Evolutionary conservation across 345 rosid genomes (phyloP), one percentile per base, ranked within the genome.

Genomic region (Mangifera indica): DNA sequence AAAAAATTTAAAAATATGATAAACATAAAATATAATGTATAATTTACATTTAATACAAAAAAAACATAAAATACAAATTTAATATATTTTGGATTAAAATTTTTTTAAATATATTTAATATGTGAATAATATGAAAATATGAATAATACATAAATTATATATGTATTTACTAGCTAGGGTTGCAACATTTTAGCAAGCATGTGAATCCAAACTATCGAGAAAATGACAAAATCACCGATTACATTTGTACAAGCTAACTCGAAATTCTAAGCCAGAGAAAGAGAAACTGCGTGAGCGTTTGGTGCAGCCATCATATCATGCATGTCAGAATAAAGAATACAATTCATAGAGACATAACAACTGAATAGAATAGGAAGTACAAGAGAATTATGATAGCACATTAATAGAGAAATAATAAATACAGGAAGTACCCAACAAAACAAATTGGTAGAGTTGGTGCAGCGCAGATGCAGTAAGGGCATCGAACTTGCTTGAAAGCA

Each of bases 401-500:
- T 3, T 26, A 34, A 54, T 49, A 60, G 69, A 72, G 64, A 56
- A 44, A 8, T 44, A 44, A 13, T 37, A 37, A 37, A 37, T 2
- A 49, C 53, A 60, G 63, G 72, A 74, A 63, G 73, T 52, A 56
- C 53, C 69, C 42, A 74, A 67, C 71, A 17, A 22, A 46, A 15
- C 67, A 60, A 20, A 49, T 22, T 21, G 44, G 40, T 57, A 52
- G 60, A 25, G 65, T 57, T 45, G 62, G 65, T 42, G 44, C 17
- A 58, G n/a, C 45, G 70, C 22, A 29, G 2, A 1, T 29, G n/a
- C 32, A 70, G 34, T 64, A 69, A 32, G 63, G 51, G 72, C 59
- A 51, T 44, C 62, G 78, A 75, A 65, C 70, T 75, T 65, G 59
- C 75, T 66, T 66, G 57, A 58, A 70, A 63, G 67, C 49, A 76